phyloP scores from a whole-genome alignment of 345 rosid genomes.

The Eucalyptus paniculata region DNA sequence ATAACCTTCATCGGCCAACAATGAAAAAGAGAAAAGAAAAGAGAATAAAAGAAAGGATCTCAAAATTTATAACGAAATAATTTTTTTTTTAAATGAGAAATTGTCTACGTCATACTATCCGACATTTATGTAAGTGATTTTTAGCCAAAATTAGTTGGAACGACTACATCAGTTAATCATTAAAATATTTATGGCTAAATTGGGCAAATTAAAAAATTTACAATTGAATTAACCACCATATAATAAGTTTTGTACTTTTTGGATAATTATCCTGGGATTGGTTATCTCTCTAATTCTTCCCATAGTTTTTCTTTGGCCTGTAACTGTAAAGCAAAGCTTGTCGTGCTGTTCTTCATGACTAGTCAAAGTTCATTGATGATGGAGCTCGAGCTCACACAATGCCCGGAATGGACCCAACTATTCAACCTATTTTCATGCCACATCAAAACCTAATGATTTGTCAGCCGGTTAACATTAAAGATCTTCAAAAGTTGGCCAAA shows the following conservation, averaged over 20 bases:
- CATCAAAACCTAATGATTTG: not conserved
- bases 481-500: not conserved
- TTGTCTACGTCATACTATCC: not conserved
- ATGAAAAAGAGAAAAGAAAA: not conserved
- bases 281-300: not conserved
- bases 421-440: not conserved
- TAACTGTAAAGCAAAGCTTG: not conserved
- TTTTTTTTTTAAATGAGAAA: not conserved
- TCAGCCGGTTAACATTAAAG: not conserved
- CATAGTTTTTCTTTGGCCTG: not conserved
- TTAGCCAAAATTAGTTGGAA: not conserved
- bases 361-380: not conserved
- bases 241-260: not conserved
- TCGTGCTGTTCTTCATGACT: not conserved
- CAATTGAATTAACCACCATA: fast-evolving
- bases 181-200: not conserved
- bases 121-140: fast-evolving
- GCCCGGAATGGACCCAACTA: not conserved
- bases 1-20: fast-evolving
- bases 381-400: not conserved
- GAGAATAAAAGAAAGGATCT: not conserved
- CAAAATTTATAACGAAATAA: not conserved
- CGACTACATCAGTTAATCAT: fast-evolving
- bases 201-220: not conserved
- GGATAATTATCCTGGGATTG: not conserved